Conservation (phyloP, 2,329 filamentous ascomycete genomes). For the Fusarium proliferatum region DNA sequence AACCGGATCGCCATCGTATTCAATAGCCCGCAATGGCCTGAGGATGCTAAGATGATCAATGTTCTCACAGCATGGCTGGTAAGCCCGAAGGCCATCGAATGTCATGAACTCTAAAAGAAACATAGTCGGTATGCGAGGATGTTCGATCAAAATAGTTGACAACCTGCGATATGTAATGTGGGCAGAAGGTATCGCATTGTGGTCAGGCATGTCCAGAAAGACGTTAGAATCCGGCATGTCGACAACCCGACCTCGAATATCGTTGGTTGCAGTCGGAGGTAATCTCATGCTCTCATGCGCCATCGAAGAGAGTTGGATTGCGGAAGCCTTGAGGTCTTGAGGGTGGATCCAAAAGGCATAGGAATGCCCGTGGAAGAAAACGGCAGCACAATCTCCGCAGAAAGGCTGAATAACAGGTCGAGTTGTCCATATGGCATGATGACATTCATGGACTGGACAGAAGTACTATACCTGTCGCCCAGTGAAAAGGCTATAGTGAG, state of each 20-base stretch:
- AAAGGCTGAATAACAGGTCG: conserved; percentile 39
- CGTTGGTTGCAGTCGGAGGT: neutral
- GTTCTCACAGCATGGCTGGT: conserved; percentile 46
- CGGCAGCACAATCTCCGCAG: conserved; percentile 50
- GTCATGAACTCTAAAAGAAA: conserved; percentile 45
- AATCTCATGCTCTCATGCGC: neutral
- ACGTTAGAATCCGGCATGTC: neutral
- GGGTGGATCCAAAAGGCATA: conserved; percentile 35
- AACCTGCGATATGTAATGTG: conserved; percentile 42
- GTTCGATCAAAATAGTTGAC: conserved; percentile 35
- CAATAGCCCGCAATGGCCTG: conserved; percentile 32
- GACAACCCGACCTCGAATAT: neutral
- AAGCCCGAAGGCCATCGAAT: conserved; percentile 43
- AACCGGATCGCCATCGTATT: conserved; percentile 37
- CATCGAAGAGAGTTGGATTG: conserved; percentile 1
- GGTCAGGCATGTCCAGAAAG: neutral
- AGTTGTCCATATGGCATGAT: conserved; percentile 43
- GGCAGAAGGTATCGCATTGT: conserved; percentile 35
- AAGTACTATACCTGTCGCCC: conserved; percentile 45
- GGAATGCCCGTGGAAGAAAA: conserved; percentile 40
- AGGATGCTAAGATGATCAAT: conserved; percentile 39
- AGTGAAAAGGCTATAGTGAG: conserved; percentile 32
- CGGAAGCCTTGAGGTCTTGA: conserved; percentile 25
- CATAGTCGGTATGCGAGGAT: conserved; percentile 35
- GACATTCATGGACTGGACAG: conserved; percentile 45